Base-by-base conservation (phyloP, 1,284 basidiomycete genomes). In the Ganoderma leucocontextum region DNA sequence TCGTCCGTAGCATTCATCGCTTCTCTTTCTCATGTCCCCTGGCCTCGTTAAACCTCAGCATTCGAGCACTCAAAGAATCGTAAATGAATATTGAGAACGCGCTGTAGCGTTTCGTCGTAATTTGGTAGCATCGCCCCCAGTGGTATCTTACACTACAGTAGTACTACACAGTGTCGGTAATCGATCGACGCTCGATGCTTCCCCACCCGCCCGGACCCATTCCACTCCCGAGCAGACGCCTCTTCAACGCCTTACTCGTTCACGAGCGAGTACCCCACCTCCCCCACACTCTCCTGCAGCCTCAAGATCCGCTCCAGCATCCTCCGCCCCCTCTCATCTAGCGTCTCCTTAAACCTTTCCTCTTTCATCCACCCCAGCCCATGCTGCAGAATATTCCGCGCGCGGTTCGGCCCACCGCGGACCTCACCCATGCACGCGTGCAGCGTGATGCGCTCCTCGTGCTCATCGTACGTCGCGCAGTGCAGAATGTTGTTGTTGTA, bases 401-500 rank as follows among this genome's bases (percentile, higher is more conserved):
- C 92, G 1, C 94, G 87, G 4, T 82, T 80, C 2, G 85, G 82
- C 7, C 92, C 91, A 0, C 91, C 91, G 2, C 85, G 83, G 0
- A 83, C 82, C 69, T 89, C 87, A 1, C 93, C 93, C 78, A 93
- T 90, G 64, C 83, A 89, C 0, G 87, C 94, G 74, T 95, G 94
- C 12, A 95, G 82, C 0, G 94, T 95, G 35, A 89, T 89, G 2
- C 94, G 86, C 63, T 81, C 84, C 29, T 79, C 77, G 38, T 78
- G 77, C 1, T 86, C 81, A 70, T 85, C 84, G 78, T 95, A 95
- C 19, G 85, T 84, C 9, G 89, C 92, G 65, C 90, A 91, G 74
- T 95, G 92, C 38, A 95, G 81, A 70, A 95, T 92, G 75, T 95
- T 93, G 75, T 88, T 90, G 76, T 94, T 93, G 79, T 95, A 95